Base-by-base conservation (phyloP, 768 basidiomycete genomes). In the Fomitopsis pulvina region DNA sequence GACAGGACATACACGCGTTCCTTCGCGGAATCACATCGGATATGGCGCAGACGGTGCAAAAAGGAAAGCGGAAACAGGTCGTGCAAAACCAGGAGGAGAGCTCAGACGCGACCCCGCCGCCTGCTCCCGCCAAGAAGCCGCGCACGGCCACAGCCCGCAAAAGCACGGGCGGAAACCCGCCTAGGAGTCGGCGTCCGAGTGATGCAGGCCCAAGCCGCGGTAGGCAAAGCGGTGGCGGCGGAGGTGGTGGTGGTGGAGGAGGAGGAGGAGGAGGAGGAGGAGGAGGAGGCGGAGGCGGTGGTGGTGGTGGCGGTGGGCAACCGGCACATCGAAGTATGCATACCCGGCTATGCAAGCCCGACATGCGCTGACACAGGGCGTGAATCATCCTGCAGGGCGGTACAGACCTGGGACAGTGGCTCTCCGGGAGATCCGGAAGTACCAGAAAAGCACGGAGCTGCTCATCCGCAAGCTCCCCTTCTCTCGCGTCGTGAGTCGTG, bases 381-480 rank as follows among this genome's bases (percentile, higher is more conserved):
- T n/a, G n/a, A n/a, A n/a, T n/a, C n/a, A n/a, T n/a, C 11, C 39
- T 61, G 62, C 73, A 62, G 75, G 68, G 60, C 76, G 93, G n/a
- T 97, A 79, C 69, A 79, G 91, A 53, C 93, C 93, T 0, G 93
- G 93, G 8, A 94, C 91, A 2, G 81, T 88, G 51, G 93, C 93
- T 28, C 71, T 97, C 54, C 80, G 87, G 39, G 93, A 97, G 71
- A 95, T 97, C 45, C 78, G 94, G 59, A 90, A 87, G 64, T 97
- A 96, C 66, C 93, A 97, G 66, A 91, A 89, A 65, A 87, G 83
- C 58, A 96, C 93, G 6, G 92, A 94, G 62, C 72, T 96, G 38
- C 72, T 97, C 52, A 70, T 97, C 50, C 79, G 80, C 56, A 95
- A 87, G 65, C 76, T 96, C 38, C 93, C 93, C 0, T 97, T 97